phyloP scores from a whole-genome alignment of 2,329 filamentous ascomycete species.

The Ceratocystiopsis brevicomis region DNA sequence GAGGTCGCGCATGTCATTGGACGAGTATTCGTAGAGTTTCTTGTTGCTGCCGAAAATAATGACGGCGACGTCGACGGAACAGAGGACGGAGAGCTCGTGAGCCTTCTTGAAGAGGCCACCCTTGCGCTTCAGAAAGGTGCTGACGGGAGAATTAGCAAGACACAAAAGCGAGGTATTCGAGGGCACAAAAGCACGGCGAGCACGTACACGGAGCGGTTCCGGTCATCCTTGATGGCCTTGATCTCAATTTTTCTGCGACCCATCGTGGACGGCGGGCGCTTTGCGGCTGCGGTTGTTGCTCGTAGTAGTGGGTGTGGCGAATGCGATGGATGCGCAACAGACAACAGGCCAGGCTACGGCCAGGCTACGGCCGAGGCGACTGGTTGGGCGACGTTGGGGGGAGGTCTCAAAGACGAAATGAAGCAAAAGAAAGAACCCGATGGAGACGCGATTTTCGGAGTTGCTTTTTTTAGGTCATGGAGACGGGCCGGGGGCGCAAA shows the following conservation, averaged over 20 bases:
- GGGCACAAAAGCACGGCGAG: neutral
- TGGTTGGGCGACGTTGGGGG: no score
- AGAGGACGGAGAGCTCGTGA: constrained; percentile 92
- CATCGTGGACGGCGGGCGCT: constrained; percentile 34
- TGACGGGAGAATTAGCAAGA: constrained; percentile 19
- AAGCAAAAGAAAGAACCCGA: no score
- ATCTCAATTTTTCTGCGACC: constrained; percentile 99
- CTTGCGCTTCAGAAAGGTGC: constrained; percentile 96
- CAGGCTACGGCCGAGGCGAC: no score
- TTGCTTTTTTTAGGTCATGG: constrained; percentile 10
- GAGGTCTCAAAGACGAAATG: no score
- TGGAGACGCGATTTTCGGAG: neutral
- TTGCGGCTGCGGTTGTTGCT: no score
- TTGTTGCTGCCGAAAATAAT: constrained; percentile 99
- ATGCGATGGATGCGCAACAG: no score
- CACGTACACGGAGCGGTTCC: constrained; percentile 88
- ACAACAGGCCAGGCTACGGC: no score
- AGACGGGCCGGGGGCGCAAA: constrained; percentile 1
- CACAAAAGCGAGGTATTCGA: neutral
- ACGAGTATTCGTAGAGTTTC: constrained; percentile 97
- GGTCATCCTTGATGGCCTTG: constrained; percentile 97
- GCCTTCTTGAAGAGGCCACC: constrained; percentile 99
- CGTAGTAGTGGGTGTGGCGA: no score
- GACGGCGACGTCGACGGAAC: constrained; percentile 94
- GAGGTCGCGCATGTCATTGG: constrained; percentile 78